Base-by-base conservation (phyloP, 2,329 filamentous ascomycete species). In the Nothophoma quercina region DNA sequence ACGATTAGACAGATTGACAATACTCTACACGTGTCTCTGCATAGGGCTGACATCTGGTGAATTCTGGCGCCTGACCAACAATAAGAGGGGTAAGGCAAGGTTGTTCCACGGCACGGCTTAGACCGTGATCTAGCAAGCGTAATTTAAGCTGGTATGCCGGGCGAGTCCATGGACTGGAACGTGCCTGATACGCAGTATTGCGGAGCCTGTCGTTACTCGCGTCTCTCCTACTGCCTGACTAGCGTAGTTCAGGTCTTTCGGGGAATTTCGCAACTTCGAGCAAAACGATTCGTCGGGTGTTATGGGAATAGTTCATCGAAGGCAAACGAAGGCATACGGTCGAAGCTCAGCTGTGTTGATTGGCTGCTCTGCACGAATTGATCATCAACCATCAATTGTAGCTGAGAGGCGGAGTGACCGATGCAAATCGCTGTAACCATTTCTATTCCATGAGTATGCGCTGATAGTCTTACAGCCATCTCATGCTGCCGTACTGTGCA, bases 11-110 rank as follows among this genome's bases (percentile, higher is more conserved):
- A 40, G 15, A 26, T 12, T 29, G 15, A 7, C 12, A 41, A 2
- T 2, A 6, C 4, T 16, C 25, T 19, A 21, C 25, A 41, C 26
- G 26, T 21, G 25, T 8, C 29, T 9, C 7, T 35, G 59, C 21
- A 42, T 64, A 63, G 56, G 59, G 60, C 63, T 68, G 63, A 68
- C 52, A 33, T 55, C 38, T 30, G 18, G 25, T 15, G 15, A 30
- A 8, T 30, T 30, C 18, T 41, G 38, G 23, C 38, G 18, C 7
- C 25, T 21, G 25, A 21, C 15, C 22, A 39, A 26, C 22, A n/a
- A n/a, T 26, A 41, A 30, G 38, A 29, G 25, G 25, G 26, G 25
- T 22, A 30, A 16, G 30, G 26, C 25, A 30, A 22, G 12, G 10
- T 8, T 12, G 12, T 19, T 21, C 16, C 38, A 41, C 36, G 22